Base-by-base conservation (phyloP, 2,329 filamentous ascomycete species). In the Cordyceps cateniannulata region DNA sequence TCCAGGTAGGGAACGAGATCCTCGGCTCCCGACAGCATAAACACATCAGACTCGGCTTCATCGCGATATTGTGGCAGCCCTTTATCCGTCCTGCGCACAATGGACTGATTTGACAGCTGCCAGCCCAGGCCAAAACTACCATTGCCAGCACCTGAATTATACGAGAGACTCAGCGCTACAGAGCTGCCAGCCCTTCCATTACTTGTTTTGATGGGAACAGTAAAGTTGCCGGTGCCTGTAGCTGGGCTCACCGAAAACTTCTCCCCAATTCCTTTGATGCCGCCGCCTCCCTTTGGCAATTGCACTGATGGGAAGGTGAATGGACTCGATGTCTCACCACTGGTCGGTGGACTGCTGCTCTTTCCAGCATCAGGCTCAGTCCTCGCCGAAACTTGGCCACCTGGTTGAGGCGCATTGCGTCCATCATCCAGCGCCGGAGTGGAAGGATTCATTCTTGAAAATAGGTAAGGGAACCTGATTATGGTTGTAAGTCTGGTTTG, bases 111-210 rank as follows among this genome's bases (percentile, higher is more conserved):
- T 4, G 55, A 56, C 0, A 72, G 29, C 2, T 62, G n/a, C 70
- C 70, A 72, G 6, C 70, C 70, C 5, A 71, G 16, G 4, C 70
- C 70, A 63, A 70, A 71, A 0, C 59, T 29, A 1, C 70, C 67
- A 62, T 70, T 70, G 5, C 69, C 69, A n/a, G 14, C 22, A 16
- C 67, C 67, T 3, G 70, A 72, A 52, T 65, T 60, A 59, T 72
- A 72, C 1, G 24, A 24, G 0, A 72, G 62, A n/a, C 16, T 50
- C 14, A 71, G 48, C 9, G 40, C 24, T 1, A 61, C 54, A 1
- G 27, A 24, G 47, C 42, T 25, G 5, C 32, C 61, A 32, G 14
- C 44, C 4, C 62, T 64, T 27, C 40, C 63, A 14, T 32, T 63
- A 38, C 47, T 62, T 20, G 49, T 55, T 2, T 29, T 22, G 22